phyloP scores from a whole-genome alignment of 2,329 filamentous ascomycete genomes.

The Epichloe scottii region DNA sequence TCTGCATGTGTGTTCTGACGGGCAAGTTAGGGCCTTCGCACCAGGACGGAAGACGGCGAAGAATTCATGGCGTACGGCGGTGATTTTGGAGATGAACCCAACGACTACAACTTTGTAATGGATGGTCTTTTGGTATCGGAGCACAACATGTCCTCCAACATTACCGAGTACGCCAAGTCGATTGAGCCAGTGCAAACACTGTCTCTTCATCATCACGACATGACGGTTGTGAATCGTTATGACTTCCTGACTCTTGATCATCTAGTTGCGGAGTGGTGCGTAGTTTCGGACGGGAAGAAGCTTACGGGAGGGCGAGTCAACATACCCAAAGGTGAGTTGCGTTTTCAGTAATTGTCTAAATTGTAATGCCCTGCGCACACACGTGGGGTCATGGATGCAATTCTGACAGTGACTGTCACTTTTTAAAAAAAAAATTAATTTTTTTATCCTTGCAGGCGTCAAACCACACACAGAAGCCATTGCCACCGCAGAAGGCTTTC shows the following conservation, averaged over 20 bases:
- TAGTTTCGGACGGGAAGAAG: slow-evolving; percentile 26
- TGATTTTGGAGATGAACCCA: slow-evolving; percentile 48
- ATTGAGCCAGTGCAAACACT: slow-evolving; percentile 46
- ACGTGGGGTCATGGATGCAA: background rate
- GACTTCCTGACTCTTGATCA: slow-evolving; percentile 41
- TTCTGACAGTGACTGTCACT: background rate
- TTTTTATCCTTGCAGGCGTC: slow-evolving; percentile 18
- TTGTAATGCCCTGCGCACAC: too few relatives aligned
- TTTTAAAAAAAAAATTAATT: background rate
- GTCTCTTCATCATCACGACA: slow-evolving; percentile 25
- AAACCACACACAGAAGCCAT: slow-evolving; percentile 28
- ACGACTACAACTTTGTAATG: slow-evolving; percentile 47
- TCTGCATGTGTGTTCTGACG: background rate
- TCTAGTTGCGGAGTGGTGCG: slow-evolving; percentile 29
- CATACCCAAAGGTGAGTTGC: slow-evolving; percentile 27
- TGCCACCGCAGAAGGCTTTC: slow-evolving; percentile 21
- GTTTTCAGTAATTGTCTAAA: background rate
- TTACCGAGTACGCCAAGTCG: slow-evolving; percentile 43
- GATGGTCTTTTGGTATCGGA: slow-evolving; percentile 35
- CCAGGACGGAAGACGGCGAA: slow-evolving; percentile 27
- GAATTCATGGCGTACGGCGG: slow-evolving; percentile 46
- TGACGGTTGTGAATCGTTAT: slow-evolving; percentile 40
- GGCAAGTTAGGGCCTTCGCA: slow-evolving; percentile 23
- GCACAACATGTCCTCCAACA: slow-evolving; percentile 38
- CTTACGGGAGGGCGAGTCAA: slow-evolving; percentile 21